Base-by-base conservation (phyloP, 352 stramenopile species). In the Pythium dissimile region DNA sequence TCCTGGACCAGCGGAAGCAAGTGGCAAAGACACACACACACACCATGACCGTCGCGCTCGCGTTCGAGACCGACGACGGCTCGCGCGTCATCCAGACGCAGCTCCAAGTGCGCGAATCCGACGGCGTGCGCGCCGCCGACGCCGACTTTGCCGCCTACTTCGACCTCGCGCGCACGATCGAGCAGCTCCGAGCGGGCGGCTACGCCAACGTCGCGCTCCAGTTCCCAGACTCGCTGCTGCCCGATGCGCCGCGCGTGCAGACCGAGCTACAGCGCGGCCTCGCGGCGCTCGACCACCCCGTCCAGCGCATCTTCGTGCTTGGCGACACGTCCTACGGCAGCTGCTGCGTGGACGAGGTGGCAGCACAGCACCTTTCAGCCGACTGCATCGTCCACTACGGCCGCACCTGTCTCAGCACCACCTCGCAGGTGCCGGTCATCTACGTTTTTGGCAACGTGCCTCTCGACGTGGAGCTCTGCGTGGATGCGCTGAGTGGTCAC, bases 261-360 rank as follows among this genome's bases (percentile, higher is more conserved):
- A 68, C 86, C 50, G 66, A 84, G 50, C 68, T 94, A 37, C 50
- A 83, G 60, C 60, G 80, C 24, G 47, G 69, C 11, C 62, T 82
- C 5, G 43, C 63, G 9, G 61, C 67, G 12, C 66, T 88, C 15
- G 59, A 26, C 59, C 75, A 68, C 58, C 4, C 12, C 11, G 31
- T 93, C 9, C 68, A 88, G 49, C 81, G 81, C 31, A 76, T 98
- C 20, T 98, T 98, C 59, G 80, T 98, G 24, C 69, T 99, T 13
- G 96, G 96, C 20, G 96, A 99, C 67, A 98, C 96, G 9, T 98
- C 94, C 21, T 98, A 98, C 62, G 93, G 88, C 37, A 96, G 87
- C 53, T 98, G 95, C 76, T 98, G 95, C 67, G 93, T 98, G 32
- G 96, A 99, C 71, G 91, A 98, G 69, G 90, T 99, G 24, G 89